Evolutionary conservation across 305 asterid species (phyloP).

Genomic region (Fraxinus angustifolia): DNA sequence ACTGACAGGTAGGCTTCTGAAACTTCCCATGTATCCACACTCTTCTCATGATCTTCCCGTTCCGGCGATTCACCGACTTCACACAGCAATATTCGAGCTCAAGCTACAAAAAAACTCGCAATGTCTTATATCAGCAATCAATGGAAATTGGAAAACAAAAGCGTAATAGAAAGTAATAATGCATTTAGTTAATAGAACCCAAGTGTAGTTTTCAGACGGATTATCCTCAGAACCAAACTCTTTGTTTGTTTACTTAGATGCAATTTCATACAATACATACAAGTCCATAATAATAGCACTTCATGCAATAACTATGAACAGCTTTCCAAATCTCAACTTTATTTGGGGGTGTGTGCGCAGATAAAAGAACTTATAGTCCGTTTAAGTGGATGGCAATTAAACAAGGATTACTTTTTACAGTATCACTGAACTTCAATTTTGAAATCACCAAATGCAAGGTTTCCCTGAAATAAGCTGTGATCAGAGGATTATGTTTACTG

Average conservation of each 20-base stretch:
- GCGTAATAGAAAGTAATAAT: not conserved
- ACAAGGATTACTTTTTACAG: not conserved
- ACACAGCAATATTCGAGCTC: constrained; percentile 65
- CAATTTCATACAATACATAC: not conserved
- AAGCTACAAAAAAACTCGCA: constrained; percentile 30
- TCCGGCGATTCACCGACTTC: constrained; percentile 45
- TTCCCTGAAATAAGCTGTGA: not conserved
- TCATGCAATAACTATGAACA: constrained; percentile 1
- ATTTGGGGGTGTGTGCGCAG: not conserved
- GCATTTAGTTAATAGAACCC: not conserved
- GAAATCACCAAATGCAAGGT: not conserved
- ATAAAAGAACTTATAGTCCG: not conserved
- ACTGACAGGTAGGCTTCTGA: constrained; percentile 30
- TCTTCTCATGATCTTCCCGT: constrained; percentile 49
- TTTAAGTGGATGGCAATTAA: not conserved
- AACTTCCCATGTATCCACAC: constrained; percentile 73
- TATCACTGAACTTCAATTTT: not conserved
- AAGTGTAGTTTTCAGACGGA: not conserved
- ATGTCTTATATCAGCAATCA: not conserved
- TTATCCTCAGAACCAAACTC: not conserved
- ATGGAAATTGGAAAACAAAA: not conserved
- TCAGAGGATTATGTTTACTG: not conserved
- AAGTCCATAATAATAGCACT: not conserved
- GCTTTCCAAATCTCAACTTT: not conserved
- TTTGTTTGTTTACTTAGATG: not conserved